Percentiles rank a stretch among this genome's conserved stretches.
These are phyloP conservation scores for Patellifolia procumbens DNA, from an alignment of 179 eudicot species.

Conservation along the genomic window DNA sequence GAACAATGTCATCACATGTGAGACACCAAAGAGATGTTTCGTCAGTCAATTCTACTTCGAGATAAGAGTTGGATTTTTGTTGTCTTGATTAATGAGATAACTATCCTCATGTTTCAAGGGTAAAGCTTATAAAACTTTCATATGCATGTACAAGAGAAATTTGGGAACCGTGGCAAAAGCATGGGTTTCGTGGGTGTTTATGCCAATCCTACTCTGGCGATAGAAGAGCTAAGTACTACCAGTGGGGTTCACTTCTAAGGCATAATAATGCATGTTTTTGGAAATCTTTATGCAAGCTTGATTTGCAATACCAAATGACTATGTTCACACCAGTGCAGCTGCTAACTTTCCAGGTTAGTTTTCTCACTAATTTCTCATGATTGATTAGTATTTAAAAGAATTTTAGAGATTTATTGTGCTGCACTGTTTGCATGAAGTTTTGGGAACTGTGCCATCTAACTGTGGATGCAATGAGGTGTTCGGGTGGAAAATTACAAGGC, in stretches of 20 bases:
- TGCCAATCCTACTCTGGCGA: not conserved
- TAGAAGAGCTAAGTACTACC: not conserved
- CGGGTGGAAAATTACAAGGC: not conserved
- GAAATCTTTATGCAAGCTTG: not conserved
- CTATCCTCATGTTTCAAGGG: not conserved
- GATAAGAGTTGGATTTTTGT: conserved; percentile 9
- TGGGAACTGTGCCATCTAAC: conserved; percentile 3
- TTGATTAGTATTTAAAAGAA: not conserved
- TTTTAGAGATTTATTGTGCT: not conserved
- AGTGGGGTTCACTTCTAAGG: not conserved
- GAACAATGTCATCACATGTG: not conserved
- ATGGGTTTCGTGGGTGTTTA: not conserved
- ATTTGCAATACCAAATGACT: not conserved
- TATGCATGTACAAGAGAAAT: not conserved
- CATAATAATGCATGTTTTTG: not conserved
- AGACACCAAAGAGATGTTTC: conserved; percentile 19
- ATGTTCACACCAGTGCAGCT: not conserved
- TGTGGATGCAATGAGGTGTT: not conserved
- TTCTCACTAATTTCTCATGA: not conserved
- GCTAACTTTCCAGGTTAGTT: conserved; percentile 1
- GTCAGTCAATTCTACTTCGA: conserved; percentile 16
- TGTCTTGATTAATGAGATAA: not conserved
- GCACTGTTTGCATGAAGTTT: not conserved
- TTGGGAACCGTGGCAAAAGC: not conserved
- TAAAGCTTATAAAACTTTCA: not conserved